Evolutionary conservation across 306 rosid genomes (phyloP), one percentile per base, ranked within the genome.

Genomic region (Malus asiatica): DNA sequence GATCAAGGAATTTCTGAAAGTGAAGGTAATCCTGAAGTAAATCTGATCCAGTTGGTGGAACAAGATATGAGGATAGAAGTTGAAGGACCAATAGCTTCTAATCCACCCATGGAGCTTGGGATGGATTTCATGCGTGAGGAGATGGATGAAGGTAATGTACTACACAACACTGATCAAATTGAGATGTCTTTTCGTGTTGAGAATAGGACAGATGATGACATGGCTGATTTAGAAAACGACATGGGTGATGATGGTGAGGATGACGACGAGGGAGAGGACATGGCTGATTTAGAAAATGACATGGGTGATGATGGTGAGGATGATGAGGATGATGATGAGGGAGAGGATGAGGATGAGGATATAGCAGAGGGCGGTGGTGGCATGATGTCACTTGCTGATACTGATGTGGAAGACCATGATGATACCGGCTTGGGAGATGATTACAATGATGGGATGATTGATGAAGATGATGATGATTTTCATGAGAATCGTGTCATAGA

Each of bases 231-330:
- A 42, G 45, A 42, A 42, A 42, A 42, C 3, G 45, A 42, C 45
- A 42, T 42, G 45, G 45, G 45, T 42, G 45, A 42, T 42, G 45
- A 42, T 42, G 45, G 45, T 10, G 45, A 42, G 45, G 45, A 42
- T 42, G 45, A 42, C 3, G 45, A 9, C 0, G 42, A 38, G 9
- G 42, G 42, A 38, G 42, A 38, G 10, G 42, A 38, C 42, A 38
- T 38, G 42, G 42, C 42, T 38, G 42, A 38, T 38, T 38, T 90
- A 83, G 99, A 96, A 77, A 97, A 96, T 88, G 99, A 88, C 73
- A 93, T 92, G 97, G 98, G 97, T 64, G 98, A 92, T 74, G 98
- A 95, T 44, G 97, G 90, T 55, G 98, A 92, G 68, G 98, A 95
- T 72, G 99, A 92, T 40, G 98, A 95, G n/a, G 97, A 93, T 25